Percentiles rank a stretch among this genome's conserved stretches.
Conservation (phyloP, 192 early-diverging fungal species). For the Backusella australiensis region DNA sequence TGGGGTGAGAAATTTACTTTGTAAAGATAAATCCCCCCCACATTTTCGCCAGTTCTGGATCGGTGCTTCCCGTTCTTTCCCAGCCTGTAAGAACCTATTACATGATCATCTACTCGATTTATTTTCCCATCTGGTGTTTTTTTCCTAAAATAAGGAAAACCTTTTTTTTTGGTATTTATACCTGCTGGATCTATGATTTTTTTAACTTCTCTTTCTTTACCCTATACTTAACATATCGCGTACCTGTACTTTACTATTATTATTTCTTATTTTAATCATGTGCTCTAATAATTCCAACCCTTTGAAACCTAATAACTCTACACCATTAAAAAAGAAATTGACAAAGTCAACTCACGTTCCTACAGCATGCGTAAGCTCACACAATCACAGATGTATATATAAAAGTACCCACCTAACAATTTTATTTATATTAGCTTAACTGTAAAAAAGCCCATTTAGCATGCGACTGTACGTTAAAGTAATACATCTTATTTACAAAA, state of each 20-base stretch:
- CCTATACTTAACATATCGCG: not conserved
- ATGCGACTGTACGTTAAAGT: constrained; percentile 68
- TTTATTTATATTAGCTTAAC: constrained; percentile 44
- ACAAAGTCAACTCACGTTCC: constrained; percentile 73
- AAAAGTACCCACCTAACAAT: not conserved
- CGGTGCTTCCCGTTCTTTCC: constrained; percentile 10
- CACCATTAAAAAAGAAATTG: constrained; percentile 28
- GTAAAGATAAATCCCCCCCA: not conserved
- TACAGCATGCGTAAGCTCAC: constrained; percentile 66
- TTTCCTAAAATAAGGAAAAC: not conserved
- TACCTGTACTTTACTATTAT: not conserved
- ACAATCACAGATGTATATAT: not conserved
- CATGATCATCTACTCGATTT: not conserved
- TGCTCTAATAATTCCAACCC: not conserved
- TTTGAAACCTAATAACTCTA: constrained; percentile 8
- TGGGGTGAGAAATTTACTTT: constrained; percentile 4
- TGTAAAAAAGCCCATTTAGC: constrained; percentile 87
- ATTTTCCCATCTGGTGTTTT: not conserved
- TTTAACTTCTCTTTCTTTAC: not conserved
- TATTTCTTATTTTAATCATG: not conserved
- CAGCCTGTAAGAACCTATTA: not conserved
- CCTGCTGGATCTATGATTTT: not conserved
- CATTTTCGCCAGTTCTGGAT: not conserved
- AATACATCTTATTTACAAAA: not conserved
- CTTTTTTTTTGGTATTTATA: constrained; percentile 3